Evolutionary conservation across 2,329 filamentous ascomycete species (phyloP).

Genomic region (Alternaria metachromatica): DNA sequence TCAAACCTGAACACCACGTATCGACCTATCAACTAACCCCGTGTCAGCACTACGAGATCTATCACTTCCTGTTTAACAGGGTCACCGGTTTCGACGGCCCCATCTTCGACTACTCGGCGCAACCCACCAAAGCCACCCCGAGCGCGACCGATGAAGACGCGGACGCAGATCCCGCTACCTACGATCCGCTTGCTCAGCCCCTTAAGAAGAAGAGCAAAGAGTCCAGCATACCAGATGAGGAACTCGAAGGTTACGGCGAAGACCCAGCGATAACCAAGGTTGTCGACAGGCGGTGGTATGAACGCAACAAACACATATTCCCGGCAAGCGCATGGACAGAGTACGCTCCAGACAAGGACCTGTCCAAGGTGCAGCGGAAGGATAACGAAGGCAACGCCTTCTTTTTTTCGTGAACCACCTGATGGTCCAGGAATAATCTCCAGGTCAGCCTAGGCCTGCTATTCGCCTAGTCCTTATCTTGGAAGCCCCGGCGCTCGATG

Average conservation of each 20-base stretch:
- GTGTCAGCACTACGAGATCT: slow-evolving; percentile 89
- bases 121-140: slow-evolving; percentile 54
- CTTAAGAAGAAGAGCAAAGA: slow-evolving; percentile 44
- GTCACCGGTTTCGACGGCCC: slow-evolving; percentile 74
- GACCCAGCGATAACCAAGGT: slow-evolving; percentile 89
- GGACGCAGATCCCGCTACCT: slow-evolving; percentile 32
- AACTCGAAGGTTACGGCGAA: slow-evolving; percentile 74
- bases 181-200: slow-evolving; percentile 52
- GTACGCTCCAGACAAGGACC: slow-evolving; percentile 89
- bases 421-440: neutral
- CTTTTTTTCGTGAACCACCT: slow-evolving; percentile 62
- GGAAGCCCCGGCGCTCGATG: neutral
- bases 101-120: slow-evolving; percentile 77
- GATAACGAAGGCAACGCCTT: slow-evolving; percentile 92
- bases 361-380: slow-evolving; percentile 76
- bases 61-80: slow-evolving; percentile 94
- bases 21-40: slow-evolving; percentile 16
- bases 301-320: slow-evolving; percentile 97
- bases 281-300: slow-evolving; percentile 95
- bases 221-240: slow-evolving; percentile 53
- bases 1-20: neutral
- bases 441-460: neutral
- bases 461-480: neutral
- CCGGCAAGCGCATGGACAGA: slow-evolving; percentile 95
- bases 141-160: slow-evolving; percentile 19